phyloP scores from a whole-genome alignment of 2,329 filamentous ascomycete genomes.

The Aspergillus spinulosporus region DNA sequence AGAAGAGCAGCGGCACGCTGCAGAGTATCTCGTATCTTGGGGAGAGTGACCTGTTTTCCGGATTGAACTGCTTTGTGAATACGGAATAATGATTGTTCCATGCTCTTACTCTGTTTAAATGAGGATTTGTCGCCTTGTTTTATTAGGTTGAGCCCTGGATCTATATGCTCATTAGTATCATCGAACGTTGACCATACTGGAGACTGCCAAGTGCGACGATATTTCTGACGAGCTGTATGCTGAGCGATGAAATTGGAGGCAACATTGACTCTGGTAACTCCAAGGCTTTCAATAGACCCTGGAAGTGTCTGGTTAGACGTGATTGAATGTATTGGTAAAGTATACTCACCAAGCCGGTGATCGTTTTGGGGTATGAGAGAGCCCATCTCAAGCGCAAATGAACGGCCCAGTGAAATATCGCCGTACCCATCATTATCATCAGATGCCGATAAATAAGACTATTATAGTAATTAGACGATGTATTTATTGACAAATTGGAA shows the following conservation, averaged over 20 bases:
- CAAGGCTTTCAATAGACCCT: conserved; percentile 71
- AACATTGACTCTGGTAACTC: conserved; percentile 77
- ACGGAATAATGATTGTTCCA: conserved; percentile 63
- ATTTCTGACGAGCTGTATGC: conserved; percentile 95
- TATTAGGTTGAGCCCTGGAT: conserved; percentile 10
- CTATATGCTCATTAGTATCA: conserved; percentile 19
- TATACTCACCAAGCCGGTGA: conserved; percentile 65
- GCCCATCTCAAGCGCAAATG: conserved; percentile 91
- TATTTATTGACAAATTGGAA: background rate
- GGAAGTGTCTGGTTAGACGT: background rate
- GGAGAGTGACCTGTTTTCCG: conserved; percentile 68
- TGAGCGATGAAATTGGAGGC: conserved; percentile 96
- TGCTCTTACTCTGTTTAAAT: conserved; percentile 42
- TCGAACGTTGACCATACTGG: conserved; percentile 12
- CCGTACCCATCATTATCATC: conserved; percentile 89
- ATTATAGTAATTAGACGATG: background rate
- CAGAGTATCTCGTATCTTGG: conserved; percentile 77
- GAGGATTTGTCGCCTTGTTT: conserved; percentile 9
- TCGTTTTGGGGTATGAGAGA: conserved; percentile 82
- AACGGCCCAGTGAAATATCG: conserved; percentile 86
- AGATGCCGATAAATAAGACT: conserved; percentile 94
- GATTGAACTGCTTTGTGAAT: conserved; percentile 70
- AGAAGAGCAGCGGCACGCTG: conserved; percentile 82
- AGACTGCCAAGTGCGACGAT: conserved; percentile 68
- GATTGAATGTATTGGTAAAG: background rate